Evolutionary conservation across 73 alveolate genomes (phyloP).

Genomic region (Tetrahymena elliotti): DNA sequence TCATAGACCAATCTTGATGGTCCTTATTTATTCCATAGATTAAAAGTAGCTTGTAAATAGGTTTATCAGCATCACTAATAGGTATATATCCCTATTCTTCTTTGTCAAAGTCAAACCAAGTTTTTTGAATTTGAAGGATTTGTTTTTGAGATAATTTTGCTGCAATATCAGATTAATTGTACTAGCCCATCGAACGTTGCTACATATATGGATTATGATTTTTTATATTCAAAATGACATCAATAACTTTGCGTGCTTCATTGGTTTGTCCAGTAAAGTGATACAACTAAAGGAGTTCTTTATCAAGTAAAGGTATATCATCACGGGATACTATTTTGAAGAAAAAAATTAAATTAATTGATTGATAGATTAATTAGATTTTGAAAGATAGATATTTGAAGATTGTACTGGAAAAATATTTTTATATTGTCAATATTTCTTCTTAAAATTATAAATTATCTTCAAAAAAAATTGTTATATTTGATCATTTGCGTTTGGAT

Average conservation of each 20-base stretch:
- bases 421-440: too few relatives aligned
- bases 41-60: not conserved
- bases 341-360: not conserved
- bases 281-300: not conserved
- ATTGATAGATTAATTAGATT: too few relatives aligned
- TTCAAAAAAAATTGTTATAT: too few relatives aligned
- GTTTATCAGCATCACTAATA: not conserved
- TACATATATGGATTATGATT: not conserved
- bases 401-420: too few relatives aligned
- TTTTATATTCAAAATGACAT: not conserved
- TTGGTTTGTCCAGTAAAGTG: not conserved
- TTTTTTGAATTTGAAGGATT: not conserved
- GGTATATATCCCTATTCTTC: not conserved
- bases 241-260: not conserved
- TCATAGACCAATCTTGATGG: not conserved
- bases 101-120: not conserved
- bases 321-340: not conserved
- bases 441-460: too few relatives aligned
- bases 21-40: not conserved
- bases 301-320: not conserved
- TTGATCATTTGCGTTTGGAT: too few relatives aligned
- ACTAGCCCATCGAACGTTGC: not conserved
- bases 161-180: not conserved
- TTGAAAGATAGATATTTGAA: too few relatives aligned
- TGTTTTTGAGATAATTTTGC: not conserved